Percentiles rank a stretch among this genome's conserved stretches.
phyloP scores from a whole-genome alignment of 441 rosid species.

The Brassica balearica region DNA sequence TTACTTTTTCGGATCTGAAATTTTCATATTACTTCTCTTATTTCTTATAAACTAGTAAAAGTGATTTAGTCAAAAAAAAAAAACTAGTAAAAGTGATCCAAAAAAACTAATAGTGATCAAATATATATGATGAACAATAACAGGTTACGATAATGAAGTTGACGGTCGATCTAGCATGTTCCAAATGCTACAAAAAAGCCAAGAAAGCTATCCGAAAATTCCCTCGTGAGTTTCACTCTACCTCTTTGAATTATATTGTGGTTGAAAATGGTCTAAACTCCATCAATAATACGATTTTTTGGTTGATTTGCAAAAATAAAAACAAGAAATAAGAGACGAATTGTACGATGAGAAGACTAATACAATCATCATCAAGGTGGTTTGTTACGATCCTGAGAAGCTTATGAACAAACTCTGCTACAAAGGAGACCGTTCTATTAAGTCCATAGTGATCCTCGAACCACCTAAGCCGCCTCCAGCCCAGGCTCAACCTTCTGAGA shows the following conservation, averaged over 20 bases:
- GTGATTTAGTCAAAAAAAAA: too few species aligned
- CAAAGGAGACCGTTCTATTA: conserved; percentile 59
- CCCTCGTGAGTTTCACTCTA: conserved; percentile 62
- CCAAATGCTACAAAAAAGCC: conserved; percentile 64
- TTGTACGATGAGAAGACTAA: conserved; percentile 66
- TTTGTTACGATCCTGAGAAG: conserved; percentile 72
- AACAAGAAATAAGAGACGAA: conserved; percentile 61
- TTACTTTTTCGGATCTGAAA: background rate
- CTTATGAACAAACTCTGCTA: conserved; percentile 59
- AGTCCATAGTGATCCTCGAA: conserved; percentile 57
- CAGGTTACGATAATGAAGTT: conserved; percentile 58
- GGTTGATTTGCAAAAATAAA: conserved; percentile 6
- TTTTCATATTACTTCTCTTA: background rate
- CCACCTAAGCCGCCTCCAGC: conserved; percentile 34
- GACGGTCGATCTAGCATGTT: conserved; percentile 66
- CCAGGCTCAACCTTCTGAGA: conserved; percentile 18
- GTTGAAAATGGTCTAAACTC: conserved; percentile 39
- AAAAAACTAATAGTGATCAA: conserved; percentile 17
- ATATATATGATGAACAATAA: background rate
- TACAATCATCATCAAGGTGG: conserved; percentile 61
- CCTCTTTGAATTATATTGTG: background rate
- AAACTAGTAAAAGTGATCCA: too few species aligned
- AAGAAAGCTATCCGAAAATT: conserved; percentile 67
- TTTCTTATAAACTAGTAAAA: background rate
- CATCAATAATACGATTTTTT: background rate